These are phyloP conservation scores for Trichoderma simmonsii DNA, from an alignment of 2,329 filamentous ascomycete species.

Conservation along the genomic window DNA sequence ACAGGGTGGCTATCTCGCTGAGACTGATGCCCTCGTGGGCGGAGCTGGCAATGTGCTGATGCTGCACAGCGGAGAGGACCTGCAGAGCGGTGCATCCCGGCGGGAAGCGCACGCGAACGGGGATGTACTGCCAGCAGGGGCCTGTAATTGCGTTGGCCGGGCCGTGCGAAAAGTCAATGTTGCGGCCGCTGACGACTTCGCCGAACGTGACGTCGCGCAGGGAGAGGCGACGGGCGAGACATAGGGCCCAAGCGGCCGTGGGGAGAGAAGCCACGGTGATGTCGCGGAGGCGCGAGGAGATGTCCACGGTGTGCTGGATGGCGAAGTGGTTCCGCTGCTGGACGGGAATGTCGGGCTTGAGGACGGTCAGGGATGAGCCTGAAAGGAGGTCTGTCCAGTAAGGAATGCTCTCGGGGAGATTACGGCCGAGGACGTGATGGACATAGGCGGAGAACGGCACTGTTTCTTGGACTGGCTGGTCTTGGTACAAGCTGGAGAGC, in stretches of 20 bases:
- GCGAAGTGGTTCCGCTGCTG: constrained; percentile 39
- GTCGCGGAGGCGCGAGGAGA: constrained; percentile 48
- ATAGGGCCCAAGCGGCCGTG: constrained; percentile 65
- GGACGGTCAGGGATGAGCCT: constrained; percentile 49
- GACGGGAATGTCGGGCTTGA: constrained; percentile 40
- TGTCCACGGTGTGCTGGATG: constrained; percentile 42
- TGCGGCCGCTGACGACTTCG: constrained; percentile 63
- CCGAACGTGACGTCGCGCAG: constrained; percentile 61
- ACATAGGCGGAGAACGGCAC: constrained; percentile 48
- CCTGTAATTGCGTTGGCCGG: constrained; percentile 56
- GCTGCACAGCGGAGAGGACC: constrained; percentile 51
- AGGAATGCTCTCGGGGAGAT: constrained; percentile 48
- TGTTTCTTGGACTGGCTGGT: constrained; percentile 29
- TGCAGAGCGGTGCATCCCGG: constrained; percentile 48
- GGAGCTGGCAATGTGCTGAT: constrained; percentile 56
- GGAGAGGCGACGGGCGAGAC: constrained; percentile 53
- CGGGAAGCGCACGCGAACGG: constrained; percentile 57
- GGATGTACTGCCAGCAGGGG: constrained; percentile 66
- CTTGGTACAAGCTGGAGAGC: constrained; percentile 49
- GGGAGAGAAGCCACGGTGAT: constrained; percentile 63
- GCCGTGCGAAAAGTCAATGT: constrained; percentile 49
- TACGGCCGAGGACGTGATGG: constrained; percentile 39
- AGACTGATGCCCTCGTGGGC: constrained; percentile 55
- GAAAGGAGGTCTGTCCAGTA: constrained; percentile 61
- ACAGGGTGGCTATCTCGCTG: constrained; percentile 48